Evolutionary conservation across 306 rosid species (phyloP), one percentile per base, ranked within the genome.

Genomic region (Dalbergia cultrata): DNA sequence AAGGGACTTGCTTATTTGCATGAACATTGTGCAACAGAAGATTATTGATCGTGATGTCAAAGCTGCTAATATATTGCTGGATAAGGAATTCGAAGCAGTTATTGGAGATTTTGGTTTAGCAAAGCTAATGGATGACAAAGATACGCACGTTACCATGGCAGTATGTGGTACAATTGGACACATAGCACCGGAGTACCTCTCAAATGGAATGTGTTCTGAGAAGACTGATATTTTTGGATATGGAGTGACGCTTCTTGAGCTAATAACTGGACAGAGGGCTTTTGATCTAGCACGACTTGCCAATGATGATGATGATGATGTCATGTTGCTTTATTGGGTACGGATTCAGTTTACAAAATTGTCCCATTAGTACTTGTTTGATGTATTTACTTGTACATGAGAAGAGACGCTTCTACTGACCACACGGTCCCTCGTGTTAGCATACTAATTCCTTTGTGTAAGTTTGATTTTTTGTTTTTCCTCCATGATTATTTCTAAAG

Each of bases 291-390:
- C 65, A 6, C 64, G 80, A 37, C 72, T 33, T 22, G 75, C 82
- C 67, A 57, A 43, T 9, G 82, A 78, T 43, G 75, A 56, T 13
- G 75, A 67, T 54, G 75, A 56, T 13, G 75, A 67, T 54, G 47
- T 78, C 68, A 57, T 78, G 82, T 67, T 78, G 63, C 82, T 67
- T 78, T 58, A 78, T 57, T 78, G 82, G 75, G 82, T 67, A 67
- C 34, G 75, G n/a, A 5, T 67, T 67, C 67, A 13, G 39, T 35
- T 35, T 35, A 3, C 4, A 35, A 35, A 35, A 35, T 31, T 59
- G 35, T 65, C 13, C 13, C 71, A 50, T 26, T 11, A 12, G 5
- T 52, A 49, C 37, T 58, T 5, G 7, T 70, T 6, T 47, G 4
- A 31, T 21, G 41, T 13, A 14, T 62, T 22, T 3, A 7, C 33